phyloP scores from a whole-genome alignment of 2,329 filamentous ascomycete genomes.

The Penicillium olsonii region DNA sequence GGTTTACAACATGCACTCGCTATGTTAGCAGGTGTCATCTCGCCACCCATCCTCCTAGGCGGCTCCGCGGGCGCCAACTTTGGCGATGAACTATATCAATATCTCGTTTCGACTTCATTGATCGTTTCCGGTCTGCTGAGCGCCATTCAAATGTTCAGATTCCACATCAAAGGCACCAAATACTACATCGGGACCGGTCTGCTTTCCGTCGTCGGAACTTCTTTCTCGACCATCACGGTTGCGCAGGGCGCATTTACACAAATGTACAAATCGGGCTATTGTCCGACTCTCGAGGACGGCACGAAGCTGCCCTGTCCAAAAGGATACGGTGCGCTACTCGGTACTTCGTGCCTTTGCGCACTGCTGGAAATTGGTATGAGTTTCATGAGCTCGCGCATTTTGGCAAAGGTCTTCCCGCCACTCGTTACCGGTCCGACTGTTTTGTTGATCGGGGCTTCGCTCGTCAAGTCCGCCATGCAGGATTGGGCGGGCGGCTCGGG shows the following conservation, averaged over 20 bases:
- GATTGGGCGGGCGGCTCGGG: slow-evolving; percentile 69
- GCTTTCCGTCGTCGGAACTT: slow-evolving; percentile 67
- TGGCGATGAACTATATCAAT: slow-evolving; percentile 56
- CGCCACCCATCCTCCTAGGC: slow-evolving; percentile 65
- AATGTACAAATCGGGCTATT: slow-evolving; percentile 67
- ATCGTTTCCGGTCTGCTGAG: slow-evolving; percentile 69
- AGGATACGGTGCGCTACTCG: slow-evolving; percentile 67
- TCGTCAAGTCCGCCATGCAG: slow-evolving; percentile 64
- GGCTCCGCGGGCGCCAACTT: slow-evolving; percentile 60
- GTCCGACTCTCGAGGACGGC: slow-evolving; percentile 58
- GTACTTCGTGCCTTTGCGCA: slow-evolving; percentile 52
- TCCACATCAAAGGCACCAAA: slow-evolving; percentile 63
- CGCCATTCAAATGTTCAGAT: slow-evolving; percentile 65
- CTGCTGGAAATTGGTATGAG: slow-evolving; percentile 64
- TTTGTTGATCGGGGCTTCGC: slow-evolving; percentile 65
- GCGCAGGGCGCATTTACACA: slow-evolving; percentile 62
- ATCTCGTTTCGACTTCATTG: slow-evolving; percentile 68
- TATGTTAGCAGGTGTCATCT: slow-evolving; percentile 65
- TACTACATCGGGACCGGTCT: slow-evolving; percentile 67
- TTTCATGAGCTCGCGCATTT: slow-evolving; percentile 61
- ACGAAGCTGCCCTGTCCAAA: slow-evolving; percentile 63
- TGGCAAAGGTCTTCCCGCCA: slow-evolving; percentile 67
- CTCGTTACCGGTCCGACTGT: slow-evolving; percentile 69
- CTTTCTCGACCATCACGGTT: slow-evolving; percentile 67
- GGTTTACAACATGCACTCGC: slow-evolving; percentile 70